A percentile compares a stretch with the other conserved stretches of the same genome.
phyloP scores from a whole-genome alignment of 208 protist species.

The Acanthamoeba healyi region DNA sequence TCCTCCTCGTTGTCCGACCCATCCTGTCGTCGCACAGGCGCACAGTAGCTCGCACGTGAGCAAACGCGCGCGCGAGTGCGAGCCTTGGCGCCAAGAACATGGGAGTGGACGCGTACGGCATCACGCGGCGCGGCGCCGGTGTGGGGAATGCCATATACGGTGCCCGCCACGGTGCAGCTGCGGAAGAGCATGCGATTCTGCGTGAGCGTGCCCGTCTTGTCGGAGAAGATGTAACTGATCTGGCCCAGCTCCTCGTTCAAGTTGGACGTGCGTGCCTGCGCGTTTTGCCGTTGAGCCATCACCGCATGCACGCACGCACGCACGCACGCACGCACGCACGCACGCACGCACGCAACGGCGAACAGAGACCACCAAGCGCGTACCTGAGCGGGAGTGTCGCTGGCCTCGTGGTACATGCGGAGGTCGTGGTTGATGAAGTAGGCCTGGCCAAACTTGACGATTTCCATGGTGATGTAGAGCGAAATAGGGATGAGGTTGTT shows the following conservation, averaged over 20 bases:
- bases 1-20: not conserved
- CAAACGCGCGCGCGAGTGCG: too few relatives aligned
- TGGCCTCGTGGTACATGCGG: constrained; percentile 81
- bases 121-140: not conserved
- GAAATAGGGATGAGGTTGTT: constrained; percentile 73
- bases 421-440: constrained; percentile 79
- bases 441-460: constrained; percentile 76
- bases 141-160: constrained; percentile 73
- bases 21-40: too few relatives aligned
- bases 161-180: constrained; percentile 85
- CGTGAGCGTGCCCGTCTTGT: constrained; percentile 95
- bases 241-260: constrained; percentile 92
- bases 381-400: constrained; percentile 82
- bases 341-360: constrained; percentile 84
- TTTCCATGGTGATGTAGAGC: constrained; percentile 74
- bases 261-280: constrained; percentile 87
- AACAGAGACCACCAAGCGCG: constrained; percentile 89
- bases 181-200: constrained; percentile 92
- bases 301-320: too few relatives aligned
- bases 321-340: too few relatives aligned
- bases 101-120: not conserved
- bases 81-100: not conserved
- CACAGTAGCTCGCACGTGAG: too few relatives aligned
- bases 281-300: too few relatives aligned
- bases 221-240: constrained; percentile 92